Conservation (phyloP, 306 rosid species). For the Pterocarpus macrocarpus region DNA sequence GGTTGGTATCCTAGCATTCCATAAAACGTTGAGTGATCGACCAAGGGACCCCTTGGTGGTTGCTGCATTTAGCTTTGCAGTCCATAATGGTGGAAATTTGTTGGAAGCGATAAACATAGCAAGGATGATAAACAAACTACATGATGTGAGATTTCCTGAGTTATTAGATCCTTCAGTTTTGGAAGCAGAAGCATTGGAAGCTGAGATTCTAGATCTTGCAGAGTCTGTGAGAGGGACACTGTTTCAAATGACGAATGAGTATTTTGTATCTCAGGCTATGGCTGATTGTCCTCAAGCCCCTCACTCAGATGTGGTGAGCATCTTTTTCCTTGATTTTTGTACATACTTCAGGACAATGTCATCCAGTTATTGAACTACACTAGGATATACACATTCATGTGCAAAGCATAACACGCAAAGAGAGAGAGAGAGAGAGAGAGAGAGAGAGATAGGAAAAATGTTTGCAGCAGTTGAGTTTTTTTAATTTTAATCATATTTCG, state of each 20-base stretch:
- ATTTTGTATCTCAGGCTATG: conserved; percentile 76
- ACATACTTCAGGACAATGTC: conserved; percentile 34
- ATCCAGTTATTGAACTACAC: conserved; percentile 7
- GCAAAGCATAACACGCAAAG: neutral
- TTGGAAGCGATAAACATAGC: conserved; percentile 77
- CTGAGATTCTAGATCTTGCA: conserved; percentile 68
- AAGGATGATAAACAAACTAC: conserved; percentile 62
- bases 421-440: neutral
- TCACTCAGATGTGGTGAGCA: conserved; percentile 67
- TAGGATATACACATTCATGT: neutral
- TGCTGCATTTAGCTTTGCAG: conserved; percentile 86
- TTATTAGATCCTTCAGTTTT: conserved; percentile 61
- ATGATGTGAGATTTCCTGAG: conserved; percentile 70
- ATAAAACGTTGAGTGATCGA: conserved; percentile 68
- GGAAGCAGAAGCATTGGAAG: conserved; percentile 51
- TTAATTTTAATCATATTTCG: no score
- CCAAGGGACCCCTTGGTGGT: conserved; percentile 75
- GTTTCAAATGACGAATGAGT: conserved; percentile 71
- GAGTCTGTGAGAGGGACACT: conserved; percentile 62
- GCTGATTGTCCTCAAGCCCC: conserved; percentile 76
- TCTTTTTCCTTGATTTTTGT: conserved; percentile 1
- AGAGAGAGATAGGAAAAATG: no score
- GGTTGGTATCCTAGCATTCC: conserved; percentile 87
- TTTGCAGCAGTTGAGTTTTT: no score
- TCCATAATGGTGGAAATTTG: conserved; percentile 84